phyloP scores from a whole-genome alignment of 139 green algal genomes.

The Auxenochlorella pyrenoidosa region DNA sequence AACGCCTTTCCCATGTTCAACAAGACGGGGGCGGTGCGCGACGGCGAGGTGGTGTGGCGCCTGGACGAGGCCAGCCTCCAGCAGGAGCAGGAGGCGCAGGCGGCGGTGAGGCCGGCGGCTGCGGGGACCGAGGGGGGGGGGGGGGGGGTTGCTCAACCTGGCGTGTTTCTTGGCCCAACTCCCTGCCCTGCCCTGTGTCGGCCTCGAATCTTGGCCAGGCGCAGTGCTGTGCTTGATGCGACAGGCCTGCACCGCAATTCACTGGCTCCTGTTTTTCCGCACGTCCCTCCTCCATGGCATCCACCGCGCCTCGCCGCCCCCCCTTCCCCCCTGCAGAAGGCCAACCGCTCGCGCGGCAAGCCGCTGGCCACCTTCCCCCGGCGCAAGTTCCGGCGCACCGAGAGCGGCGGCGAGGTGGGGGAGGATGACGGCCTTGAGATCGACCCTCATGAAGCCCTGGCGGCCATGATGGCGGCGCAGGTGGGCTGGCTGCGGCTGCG shows the following conservation, averaged over 20 bases:
- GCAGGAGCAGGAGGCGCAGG: constrained; percentile 26
- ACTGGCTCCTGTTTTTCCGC: too few relatives aligned
- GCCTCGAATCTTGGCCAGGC: too few relatives aligned
- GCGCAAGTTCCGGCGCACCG: constrained; percentile 26
- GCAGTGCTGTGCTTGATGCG: too few relatives aligned
- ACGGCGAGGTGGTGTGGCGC: constrained; percentile 55
- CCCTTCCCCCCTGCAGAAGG: constrained; percentile 3
- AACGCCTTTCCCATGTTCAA: constrained; percentile 57
- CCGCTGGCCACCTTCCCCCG: constrained; percentile 7
- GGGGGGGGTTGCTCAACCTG: too few relatives aligned
- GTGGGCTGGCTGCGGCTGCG: not conserved
- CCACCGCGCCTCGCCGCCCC: not conserved
- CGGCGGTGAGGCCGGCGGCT: not conserved
- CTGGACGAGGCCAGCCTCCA: constrained; percentile 37
- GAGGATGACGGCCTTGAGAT: constrained; percentile 21
- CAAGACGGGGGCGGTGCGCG: constrained; percentile 37
- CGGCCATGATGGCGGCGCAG: constrained; percentile 24
- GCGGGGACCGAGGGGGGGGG: not conserved
- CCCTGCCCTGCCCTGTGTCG: not conserved
- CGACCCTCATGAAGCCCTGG: constrained; percentile 26
- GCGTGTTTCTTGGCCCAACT: too few relatives aligned
- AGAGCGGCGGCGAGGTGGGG: not conserved
- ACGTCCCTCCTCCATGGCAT: not conserved
- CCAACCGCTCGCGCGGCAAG: constrained; percentile 21
- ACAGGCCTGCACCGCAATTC: too few relatives aligned